Evolutionary conservation across 1,139 yeast species (phyloP).

Genomic region (Yamadazyma blattariae): DNA sequence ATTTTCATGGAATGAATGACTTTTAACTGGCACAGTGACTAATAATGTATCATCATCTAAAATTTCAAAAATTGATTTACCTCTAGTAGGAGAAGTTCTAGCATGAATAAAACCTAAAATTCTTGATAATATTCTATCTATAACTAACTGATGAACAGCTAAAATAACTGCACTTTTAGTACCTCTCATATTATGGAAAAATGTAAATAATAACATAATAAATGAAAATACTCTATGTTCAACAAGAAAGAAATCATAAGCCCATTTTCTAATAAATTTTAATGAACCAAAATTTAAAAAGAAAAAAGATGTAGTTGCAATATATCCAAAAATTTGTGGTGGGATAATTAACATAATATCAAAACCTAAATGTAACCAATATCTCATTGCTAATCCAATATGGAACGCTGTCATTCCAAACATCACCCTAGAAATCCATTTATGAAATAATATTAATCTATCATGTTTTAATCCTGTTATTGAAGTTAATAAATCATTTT

Average conservation of each 20-base stretch:
- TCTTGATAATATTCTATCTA: slow-evolving; percentile 39
- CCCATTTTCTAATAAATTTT: slow-evolving; percentile 34
- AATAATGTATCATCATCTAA: slow-evolving; percentile 42
- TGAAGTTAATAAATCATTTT: slow-evolving; percentile 39
- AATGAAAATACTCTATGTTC: slow-evolving; percentile 43
- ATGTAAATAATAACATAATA: slow-evolving; percentile 42
- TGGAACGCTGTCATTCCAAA: slow-evolving; percentile 40
- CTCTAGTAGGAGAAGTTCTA: slow-evolving; percentile 37
- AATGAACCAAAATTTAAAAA: slow-evolving; percentile 37
- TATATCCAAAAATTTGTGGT: slow-evolving; percentile 51
- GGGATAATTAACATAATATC: slow-evolving; percentile 43
- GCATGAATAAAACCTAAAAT: slow-evolving; percentile 31
- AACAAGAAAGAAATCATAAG: slow-evolving; percentile 44
- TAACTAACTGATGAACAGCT: slow-evolving; percentile 43
- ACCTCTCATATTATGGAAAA: slow-evolving; percentile 38
- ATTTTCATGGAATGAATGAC: slow-evolving; percentile 16
- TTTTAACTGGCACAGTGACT: slow-evolving; percentile 33
- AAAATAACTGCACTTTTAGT: slow-evolving; percentile 34
- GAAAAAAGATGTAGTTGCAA: slow-evolving; percentile 38
- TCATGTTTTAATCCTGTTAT: slow-evolving; percentile 45
- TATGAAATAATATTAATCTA: slow-evolving; percentile 36
- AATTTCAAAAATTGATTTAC: slow-evolving; percentile 35
- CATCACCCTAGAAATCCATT: slow-evolving; percentile 43
- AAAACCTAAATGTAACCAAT: slow-evolving; percentile 42
- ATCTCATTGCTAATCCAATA: slow-evolving; percentile 27